These are phyloP conservation scores for Paramecium tetraurelia DNA, from an alignment of 73 alveolate genomes.

Conservation along the genomic window DNA sequence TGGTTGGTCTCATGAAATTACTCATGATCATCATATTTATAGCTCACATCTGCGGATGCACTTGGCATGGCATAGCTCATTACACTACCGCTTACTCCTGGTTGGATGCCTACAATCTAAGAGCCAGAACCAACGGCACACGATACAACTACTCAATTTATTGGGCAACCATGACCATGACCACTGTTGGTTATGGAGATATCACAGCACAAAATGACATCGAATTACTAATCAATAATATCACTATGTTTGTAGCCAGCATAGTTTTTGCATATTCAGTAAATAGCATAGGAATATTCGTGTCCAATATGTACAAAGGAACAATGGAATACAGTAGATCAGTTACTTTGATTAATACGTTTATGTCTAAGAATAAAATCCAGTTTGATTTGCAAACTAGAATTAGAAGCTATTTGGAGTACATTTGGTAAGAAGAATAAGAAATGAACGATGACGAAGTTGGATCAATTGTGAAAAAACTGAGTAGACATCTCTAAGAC, in stretches of 20 bases:
- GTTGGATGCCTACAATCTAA: background rate
- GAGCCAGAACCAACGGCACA: background rate
- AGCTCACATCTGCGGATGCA: constrained; percentile 42
- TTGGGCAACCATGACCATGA: constrained; percentile 92
- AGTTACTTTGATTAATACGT: constrained; percentile 76
- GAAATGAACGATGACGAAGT: constrained; percentile 76
- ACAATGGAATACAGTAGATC: constrained; percentile 76
- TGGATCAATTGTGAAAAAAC: constrained; percentile 69
- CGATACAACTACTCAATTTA: constrained; percentile 73
- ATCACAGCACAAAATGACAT: constrained; percentile 72
- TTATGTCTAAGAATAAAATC: constrained; percentile 71
- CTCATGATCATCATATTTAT: background rate
- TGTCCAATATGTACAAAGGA: constrained; percentile 65
- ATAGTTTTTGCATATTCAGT: constrained; percentile 87
- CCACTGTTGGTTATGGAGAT: constrained; percentile 95
- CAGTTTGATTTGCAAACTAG: constrained; percentile 73
- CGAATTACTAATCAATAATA: constrained; percentile 68
- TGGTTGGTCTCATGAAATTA: constrained; percentile 15
- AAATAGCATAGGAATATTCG: constrained; percentile 81
- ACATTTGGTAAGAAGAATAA: constrained; percentile 74
- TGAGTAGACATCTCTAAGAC: constrained; percentile 72
- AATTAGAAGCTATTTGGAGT: constrained; percentile 78
- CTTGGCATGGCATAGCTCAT: constrained; percentile 40
- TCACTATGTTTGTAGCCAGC: constrained; percentile 81
- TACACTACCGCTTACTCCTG: background rate